Evolutionary conservation across 257 asterid genomes (phyloP).

Genomic region (Scutellaria barbata): DNA sequence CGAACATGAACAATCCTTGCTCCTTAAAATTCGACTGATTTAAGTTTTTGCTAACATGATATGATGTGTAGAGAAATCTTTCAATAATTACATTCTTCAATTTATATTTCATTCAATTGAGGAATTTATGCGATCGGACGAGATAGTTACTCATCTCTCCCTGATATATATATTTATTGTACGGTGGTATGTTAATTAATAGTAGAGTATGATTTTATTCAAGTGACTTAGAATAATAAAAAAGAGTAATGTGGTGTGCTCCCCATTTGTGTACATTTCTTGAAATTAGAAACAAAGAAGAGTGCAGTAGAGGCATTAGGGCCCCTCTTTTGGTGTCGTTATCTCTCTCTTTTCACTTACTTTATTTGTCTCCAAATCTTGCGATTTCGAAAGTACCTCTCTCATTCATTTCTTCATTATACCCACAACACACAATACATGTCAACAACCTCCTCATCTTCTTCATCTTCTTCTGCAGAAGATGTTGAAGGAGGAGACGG

Average conservation of each 20-base stretch:
- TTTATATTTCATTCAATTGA: no score
- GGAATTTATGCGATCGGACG: no score
- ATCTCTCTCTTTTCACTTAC: conserved; percentile 25
- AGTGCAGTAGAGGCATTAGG: conserved; percentile 5
- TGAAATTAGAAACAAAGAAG: conserved; percentile 29
- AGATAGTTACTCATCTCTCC: no score
- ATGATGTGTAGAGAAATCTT: no score
- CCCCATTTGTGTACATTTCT: conserved; percentile 24
- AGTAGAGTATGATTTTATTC: no score
- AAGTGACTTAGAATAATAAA: no score
- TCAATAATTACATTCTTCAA: no score
- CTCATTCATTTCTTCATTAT: not conserved
- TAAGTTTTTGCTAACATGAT: no score
- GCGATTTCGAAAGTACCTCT: conserved; percentile 19
- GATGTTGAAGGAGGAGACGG: conserved; percentile 39
- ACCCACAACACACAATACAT: conserved; percentile 25
- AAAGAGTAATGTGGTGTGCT: not conserved
- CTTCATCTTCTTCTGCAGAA: conserved; percentile 45
- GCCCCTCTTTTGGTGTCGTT: conserved; percentile 29
- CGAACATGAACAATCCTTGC: no score
- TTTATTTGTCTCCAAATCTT: conserved; percentile 38
- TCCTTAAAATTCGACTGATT: no score
- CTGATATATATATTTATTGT: no score
- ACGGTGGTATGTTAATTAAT: no score
- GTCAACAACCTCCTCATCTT: conserved; percentile 55